Evolutionary conservation across 2,329 filamentous ascomycete genomes (phyloP).

Genomic region (Xylariaceae sp.): DNA sequence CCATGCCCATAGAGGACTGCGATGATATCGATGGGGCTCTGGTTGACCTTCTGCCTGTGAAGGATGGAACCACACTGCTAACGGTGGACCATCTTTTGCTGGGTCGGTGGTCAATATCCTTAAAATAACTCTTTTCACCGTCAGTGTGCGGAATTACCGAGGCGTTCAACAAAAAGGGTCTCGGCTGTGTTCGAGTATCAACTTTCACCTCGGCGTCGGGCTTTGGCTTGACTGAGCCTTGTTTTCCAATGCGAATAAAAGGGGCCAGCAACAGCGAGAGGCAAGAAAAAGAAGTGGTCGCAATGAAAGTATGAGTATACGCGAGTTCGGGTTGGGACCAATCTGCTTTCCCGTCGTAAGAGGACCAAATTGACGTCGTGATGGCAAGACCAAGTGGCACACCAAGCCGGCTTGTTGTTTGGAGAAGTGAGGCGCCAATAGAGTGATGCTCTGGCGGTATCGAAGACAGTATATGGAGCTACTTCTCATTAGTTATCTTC

Average conservation of each 20-base stretch:
- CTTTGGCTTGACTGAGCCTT: constrained; percentile 18
- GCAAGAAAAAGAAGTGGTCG: constrained; percentile 29
- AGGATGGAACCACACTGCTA: constrained; percentile 23
- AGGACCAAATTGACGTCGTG: constrained; percentile 34
- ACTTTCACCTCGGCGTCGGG: constrained; percentile 8
- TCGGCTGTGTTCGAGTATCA: constrained; percentile 7
- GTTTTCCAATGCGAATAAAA: constrained; percentile 31
- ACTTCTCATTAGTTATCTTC: constrained; percentile 9
- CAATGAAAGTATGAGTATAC: constrained; percentile 31
- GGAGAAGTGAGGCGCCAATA: constrained; percentile 31
- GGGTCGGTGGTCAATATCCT: constrained; percentile 22
- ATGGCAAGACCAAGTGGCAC: constrained; percentile 31
- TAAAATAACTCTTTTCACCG: constrained; percentile 14
- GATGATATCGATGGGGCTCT: constrained; percentile 27
- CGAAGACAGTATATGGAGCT: constrained; percentile 31
- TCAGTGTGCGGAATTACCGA: constrained; percentile 5
- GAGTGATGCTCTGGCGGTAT: constrained; percentile 31
- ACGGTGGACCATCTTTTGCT: constrained; percentile 32
- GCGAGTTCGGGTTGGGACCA: constrained; percentile 23
- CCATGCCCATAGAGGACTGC: constrained; percentile 25
- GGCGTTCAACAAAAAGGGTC: constrained; percentile 12
- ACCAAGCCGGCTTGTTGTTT: constrained; percentile 30
- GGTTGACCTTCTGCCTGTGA: constrained; percentile 21
- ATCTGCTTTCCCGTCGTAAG: constrained; percentile 24
- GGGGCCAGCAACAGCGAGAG: constrained; percentile 30